Conservation (phyloP, 2,329 filamentous ascomycete genomes). For the Chaetomiaceae sp. region DNA sequence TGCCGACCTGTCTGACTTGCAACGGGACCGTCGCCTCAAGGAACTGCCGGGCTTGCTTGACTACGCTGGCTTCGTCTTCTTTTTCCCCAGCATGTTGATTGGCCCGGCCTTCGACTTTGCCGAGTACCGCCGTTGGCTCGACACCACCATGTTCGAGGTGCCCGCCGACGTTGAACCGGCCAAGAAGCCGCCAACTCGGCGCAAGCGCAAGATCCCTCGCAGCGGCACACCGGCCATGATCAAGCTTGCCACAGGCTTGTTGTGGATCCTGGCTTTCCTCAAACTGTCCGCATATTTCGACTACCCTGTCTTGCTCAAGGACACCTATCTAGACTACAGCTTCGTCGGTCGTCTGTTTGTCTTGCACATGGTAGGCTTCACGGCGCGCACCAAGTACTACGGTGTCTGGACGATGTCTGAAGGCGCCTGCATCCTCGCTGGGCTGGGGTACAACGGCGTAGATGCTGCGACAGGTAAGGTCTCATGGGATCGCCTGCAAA, state of each 20-base stretch:
- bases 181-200: slow-evolving; percentile 78
- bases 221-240: slow-evolving; percentile 77
- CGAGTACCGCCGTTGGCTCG: slow-evolving; percentile 88
- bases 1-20: slow-evolving; percentile 74
- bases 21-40: slow-evolving; percentile 73
- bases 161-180: slow-evolving; percentile 74
- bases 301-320: slow-evolving; percentile 55
- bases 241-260: slow-evolving; percentile 66
- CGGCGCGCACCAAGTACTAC: slow-evolving; percentile 87
- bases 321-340: slow-evolving; percentile 59
- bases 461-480: slow-evolving; percentile 79
- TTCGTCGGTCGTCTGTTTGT: slow-evolving; percentile 70
- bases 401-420: slow-evolving; percentile 92
- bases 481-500: slow-evolving; percentile 83
- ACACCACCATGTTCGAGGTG: slow-evolving; percentile 89
- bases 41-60: slow-evolving; percentile 71
- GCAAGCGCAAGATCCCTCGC: slow-evolving; percentile 86
- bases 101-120: slow-evolving; percentile 92
- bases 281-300: slow-evolving; percentile 64
- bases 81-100: slow-evolving; percentile 85
- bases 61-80: slow-evolving; percentile 85
- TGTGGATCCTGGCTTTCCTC: slow-evolving; percentile 76
- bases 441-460: slow-evolving; percentile 89
- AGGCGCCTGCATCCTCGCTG: slow-evolving; percentile 87
- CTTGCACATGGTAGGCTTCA: slow-evolving; percentile 77